Percentiles rank a stretch among this genome's conserved stretches.
phyloP scores from a whole-genome alignment of 768 basidiomycete species.

The Tricholoma furcatifolium region DNA sequence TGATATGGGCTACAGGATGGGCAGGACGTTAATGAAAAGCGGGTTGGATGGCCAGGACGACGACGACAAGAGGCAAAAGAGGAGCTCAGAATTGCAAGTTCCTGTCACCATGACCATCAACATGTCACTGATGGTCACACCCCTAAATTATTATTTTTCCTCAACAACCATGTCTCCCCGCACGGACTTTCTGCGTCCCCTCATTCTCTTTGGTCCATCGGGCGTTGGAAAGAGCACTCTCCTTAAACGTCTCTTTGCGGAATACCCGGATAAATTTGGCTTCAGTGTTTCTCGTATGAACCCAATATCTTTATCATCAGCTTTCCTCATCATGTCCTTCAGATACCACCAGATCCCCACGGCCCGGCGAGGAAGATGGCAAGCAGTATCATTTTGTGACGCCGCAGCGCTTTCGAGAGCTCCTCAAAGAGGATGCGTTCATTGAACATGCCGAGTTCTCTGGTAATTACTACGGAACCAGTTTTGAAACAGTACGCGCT shows the following conservation, averaged over 20 bases:
- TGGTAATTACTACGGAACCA: conserved; percentile 92
- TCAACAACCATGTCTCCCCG: conserved; percentile 16
- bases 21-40: neutral
- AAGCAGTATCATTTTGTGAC: conserved; percentile 86
- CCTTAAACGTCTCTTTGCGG: conserved; percentile 73
- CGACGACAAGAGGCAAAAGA: neutral
- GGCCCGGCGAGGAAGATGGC: conserved; percentile 81
- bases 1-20: conserved; percentile 17
- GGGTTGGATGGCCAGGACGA: conserved; percentile 13
- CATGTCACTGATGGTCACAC: conserved; percentile 9
- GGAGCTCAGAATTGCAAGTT: neutral
- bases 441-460: conserved; percentile 96
- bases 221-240: conserved; percentile 96
- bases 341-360: conserved; percentile 90
- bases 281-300: conserved; percentile 87
- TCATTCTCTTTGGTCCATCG: conserved; percentile 88
- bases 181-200: conserved; percentile 60
- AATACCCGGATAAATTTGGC: conserved; percentile 82
- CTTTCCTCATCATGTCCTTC: conserved; percentile 10
- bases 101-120: conserved; percentile 3
- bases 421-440: conserved; percentile 73
- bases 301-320: conserved; percentile 8
- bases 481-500: conserved; percentile 68
- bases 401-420: conserved; percentile 64
- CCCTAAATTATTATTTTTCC: neutral